Evolutionary conservation across 1,284 basidiomycete genomes (phyloP).

Genomic region (Agroathelia rolfsii): DNA sequence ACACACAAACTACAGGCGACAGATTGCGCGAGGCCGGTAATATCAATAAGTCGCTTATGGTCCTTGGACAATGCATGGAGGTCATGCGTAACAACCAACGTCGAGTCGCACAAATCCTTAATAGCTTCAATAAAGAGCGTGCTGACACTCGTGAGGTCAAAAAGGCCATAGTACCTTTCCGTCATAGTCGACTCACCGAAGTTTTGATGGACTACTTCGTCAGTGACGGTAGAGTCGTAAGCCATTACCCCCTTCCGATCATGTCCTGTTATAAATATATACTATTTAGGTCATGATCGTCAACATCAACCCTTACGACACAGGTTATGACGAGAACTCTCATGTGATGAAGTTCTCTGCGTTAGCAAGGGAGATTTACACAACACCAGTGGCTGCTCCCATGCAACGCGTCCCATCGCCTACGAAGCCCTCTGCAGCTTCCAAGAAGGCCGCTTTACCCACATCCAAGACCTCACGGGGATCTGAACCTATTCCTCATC

Average conservation of each 20-base stretch:
- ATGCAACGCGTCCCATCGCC: slow-evolving; percentile 32
- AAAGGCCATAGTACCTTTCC: slow-evolving; percentile 83
- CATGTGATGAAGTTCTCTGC: slow-evolving; percentile 99
- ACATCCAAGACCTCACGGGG: too few species aligned
- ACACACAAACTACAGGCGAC: slow-evolving; percentile 87
- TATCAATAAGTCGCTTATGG: slow-evolving; percentile 99
- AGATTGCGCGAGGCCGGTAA: slow-evolving; percentile 93
- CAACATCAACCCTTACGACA: slow-evolving; percentile 97
- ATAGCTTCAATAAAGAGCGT: slow-evolving; percentile 34
- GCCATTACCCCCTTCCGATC: slow-evolving; percentile 18
- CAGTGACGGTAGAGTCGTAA: slow-evolving; percentile 82
- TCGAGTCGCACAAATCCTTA: slow-evolving; percentile 48
- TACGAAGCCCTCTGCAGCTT: slow-evolving; percentile 14
- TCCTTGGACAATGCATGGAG: slow-evolving; percentile 95
- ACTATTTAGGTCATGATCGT: slow-evolving; percentile 98
- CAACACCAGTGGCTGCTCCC: slow-evolving; percentile 52
- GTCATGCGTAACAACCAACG: slow-evolving; percentile 88
- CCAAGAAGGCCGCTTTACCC: slow-evolving; percentile 27
- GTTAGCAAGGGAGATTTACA: slow-evolving; percentile 82
- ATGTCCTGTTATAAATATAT: too few species aligned
- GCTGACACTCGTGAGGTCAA: slow-evolving; percentile 64
- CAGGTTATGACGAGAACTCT: slow-evolving; percentile 94
- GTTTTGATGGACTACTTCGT: slow-evolving; percentile 95
- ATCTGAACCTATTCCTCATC: slow-evolving; percentile 34
- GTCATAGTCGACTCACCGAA: slow-evolving; percentile 95